Base-by-base conservation (phyloP, 108 stramenopile species). In the Tribonema minus region DNA sequence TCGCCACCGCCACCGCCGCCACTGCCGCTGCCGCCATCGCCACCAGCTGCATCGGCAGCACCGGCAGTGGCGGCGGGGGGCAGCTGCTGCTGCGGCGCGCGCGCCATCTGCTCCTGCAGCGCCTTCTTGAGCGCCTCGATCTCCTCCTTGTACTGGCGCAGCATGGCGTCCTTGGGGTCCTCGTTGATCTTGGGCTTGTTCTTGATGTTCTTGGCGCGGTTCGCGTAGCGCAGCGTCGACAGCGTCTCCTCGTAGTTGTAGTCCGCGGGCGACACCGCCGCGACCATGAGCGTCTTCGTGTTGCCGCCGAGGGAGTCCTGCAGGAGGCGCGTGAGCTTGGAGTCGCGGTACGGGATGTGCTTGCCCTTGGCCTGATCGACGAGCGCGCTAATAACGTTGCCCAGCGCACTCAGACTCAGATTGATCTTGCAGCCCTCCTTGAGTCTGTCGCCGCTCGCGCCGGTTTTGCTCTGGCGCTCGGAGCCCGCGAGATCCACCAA, bases 391-490 rank as follows among this genome's bases (percentile, higher is more conserved):
- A 89, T 89, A 9, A 89, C 89, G 84, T 96, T 96, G 23, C 96
- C 97, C 32, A 99, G 91, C 6, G 97, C 95, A 67, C 95, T 91
- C 23, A 99, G 90, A 72, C 93, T 94, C 61, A 94, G 86, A 76
- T 99, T 99, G 74, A 82, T 89, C 71, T 88, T 87, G 72, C 81
- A 70, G 38, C 88, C 89, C 40, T 90, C 89, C 62, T 88, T 88
- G 15, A 90, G 64, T 0, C 87, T 69, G 20, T 85, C 82, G 9
- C 88, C 89, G n/a, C 60, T 80, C 20, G 88, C 89, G 33, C 87
- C 87, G 3, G 88, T 89, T 63, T 89, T 89, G 68, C 63, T 73
- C 26, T 83, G 85, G 33, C 89, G 66, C 82, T 90, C 88, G 15
- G 71, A 66, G 58, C 79, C 89, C 9, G 89, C 89, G 9, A 90